Percentiles rank a stretch among this genome's conserved stretches.
Conservation (phyloP, 352 stramenopile genomes). For the Phytophthora nicotianae region DNA sequence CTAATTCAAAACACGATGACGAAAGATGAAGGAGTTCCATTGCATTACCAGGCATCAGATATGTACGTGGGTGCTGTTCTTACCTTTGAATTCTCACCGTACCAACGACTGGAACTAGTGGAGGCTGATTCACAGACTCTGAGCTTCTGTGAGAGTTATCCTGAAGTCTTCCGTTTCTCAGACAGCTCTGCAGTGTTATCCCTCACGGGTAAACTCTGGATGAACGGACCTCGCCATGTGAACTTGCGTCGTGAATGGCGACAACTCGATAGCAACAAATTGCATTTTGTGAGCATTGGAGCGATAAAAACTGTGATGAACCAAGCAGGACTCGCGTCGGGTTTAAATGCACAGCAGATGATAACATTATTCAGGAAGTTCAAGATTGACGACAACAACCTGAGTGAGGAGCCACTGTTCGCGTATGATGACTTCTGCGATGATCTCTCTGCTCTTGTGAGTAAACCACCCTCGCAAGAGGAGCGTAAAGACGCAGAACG, state of each 20-base stretch:
- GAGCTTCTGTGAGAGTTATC: slow-evolving; percentile 75
- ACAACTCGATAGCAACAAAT: slow-evolving; percentile 23
- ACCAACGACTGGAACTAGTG: slow-evolving; percentile 71
- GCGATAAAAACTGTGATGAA: slow-evolving; percentile 36
- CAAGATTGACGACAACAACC: slow-evolving; percentile 13
- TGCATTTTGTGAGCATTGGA: slow-evolving; percentile 25
- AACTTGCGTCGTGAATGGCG: slow-evolving; percentile 54
- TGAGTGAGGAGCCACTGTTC: slow-evolving; percentile 29
- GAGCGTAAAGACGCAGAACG: slow-evolving; percentile 6
- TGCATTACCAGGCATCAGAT: slow-evolving; percentile 54
- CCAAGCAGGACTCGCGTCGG: slow-evolving; percentile 14
- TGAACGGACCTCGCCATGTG: slow-evolving; percentile 12
- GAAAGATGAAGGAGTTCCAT: slow-evolving; percentile 6
- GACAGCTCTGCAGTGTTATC: slow-evolving; percentile 47
- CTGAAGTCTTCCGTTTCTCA: slow-evolving; percentile 69
- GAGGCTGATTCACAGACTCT: slow-evolving; percentile 80
- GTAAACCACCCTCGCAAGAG: slow-evolving; percentile 8
- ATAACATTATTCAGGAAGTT: slow-evolving; percentile 69
- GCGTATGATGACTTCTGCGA: slow-evolving; percentile 74
- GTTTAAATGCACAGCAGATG: slow-evolving; percentile 65
- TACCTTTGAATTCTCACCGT: slow-evolving; percentile 70
- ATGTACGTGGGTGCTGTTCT: slow-evolving; percentile 79
- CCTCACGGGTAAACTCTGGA: slow-evolving; percentile 26
- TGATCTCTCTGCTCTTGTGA: slow-evolving; percentile 38
- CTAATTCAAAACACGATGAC: not conserved